These are phyloP conservation scores for Syzygium grande DNA, from an alignment of 345 rosid species.

Conservation along the genomic window DNA sequence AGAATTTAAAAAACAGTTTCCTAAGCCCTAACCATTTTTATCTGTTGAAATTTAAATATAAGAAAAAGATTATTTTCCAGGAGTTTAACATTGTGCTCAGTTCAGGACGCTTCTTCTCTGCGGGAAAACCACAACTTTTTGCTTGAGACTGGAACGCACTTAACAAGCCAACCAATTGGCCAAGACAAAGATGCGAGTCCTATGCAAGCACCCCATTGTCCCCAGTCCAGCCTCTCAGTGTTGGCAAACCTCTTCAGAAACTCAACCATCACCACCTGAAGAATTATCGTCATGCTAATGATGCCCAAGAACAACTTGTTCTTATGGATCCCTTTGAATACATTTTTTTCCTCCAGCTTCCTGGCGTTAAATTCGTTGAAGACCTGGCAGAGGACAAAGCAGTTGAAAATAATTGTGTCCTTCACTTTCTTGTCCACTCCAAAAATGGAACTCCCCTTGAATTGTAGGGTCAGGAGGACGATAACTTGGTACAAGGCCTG, in stretches of 20 bases:
- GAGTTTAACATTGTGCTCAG: background rate
- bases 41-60: background rate
- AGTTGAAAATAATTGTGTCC: conserved; percentile 61
- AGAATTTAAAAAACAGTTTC: background rate
- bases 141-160: conserved; percentile 47
- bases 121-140: background rate
- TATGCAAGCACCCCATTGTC: conserved; percentile 59
- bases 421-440: conserved; percentile 39
- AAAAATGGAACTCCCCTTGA: conserved; percentile 53
- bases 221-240: conserved; percentile 61
- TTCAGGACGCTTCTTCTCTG: background rate
- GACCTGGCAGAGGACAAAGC: conserved; percentile 65
- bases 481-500: conserved; percentile 62
- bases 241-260: conserved; percentile 62
- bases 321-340: conserved; percentile 54
- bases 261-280: conserved; percentile 71
- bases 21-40: background rate
- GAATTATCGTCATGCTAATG: conserved; percentile 37
- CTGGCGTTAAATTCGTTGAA: conserved; percentile 80
- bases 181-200: conserved; percentile 50
- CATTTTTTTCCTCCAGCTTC: conserved; percentile 68
- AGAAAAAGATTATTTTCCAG: background rate
- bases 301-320: conserved; percentile 60
- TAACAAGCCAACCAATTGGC: conserved; percentile 67
- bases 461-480: conserved; percentile 56